A percentile compares a stretch with the other conserved stretches of the same genome.
Evolutionary conservation across 495 filamentous ascomycete genomes (phyloP).

Genomic region (Neurospora sublineolata): DNA sequence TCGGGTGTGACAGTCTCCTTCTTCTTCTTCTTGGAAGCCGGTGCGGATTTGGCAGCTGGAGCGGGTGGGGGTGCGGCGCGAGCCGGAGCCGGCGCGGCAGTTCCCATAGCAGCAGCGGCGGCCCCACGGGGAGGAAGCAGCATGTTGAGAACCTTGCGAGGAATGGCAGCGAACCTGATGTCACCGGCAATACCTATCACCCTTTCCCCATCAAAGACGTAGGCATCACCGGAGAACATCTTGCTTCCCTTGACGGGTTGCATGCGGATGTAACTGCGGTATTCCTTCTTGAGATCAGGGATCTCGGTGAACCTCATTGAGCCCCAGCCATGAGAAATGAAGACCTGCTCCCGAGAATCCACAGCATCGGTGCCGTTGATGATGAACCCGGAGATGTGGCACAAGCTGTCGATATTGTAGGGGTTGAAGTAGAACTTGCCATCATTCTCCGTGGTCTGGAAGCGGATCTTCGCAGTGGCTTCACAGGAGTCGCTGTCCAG

Average conservation of each 20-base stretch:
- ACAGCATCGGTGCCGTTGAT: slow-evolving; percentile 67
- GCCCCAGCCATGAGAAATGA: slow-evolving; percentile 73
- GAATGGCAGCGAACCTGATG: slow-evolving; percentile 55
- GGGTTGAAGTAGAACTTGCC: slow-evolving; percentile 57
- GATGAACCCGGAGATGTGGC: slow-evolving; percentile 64
- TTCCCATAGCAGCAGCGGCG: slow-evolving; percentile 16
- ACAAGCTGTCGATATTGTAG: slow-evolving; percentile 61
- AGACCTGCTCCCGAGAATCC: slow-evolving; percentile 59
- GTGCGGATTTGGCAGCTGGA: slow-evolving; percentile 29
- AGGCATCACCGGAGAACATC: slow-evolving; percentile 49
- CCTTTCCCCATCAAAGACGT: slow-evolving; percentile 52
- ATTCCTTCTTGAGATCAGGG: slow-evolving; percentile 51
- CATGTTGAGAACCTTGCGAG: slow-evolving; percentile 54
- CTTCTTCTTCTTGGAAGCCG: slow-evolving; percentile 27
- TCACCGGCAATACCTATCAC: slow-evolving; percentile 42
- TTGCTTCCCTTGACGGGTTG: slow-evolving; percentile 39
- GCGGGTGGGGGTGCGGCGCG: slow-evolving; percentile 20
- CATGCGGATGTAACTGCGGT: slow-evolving; percentile 64
- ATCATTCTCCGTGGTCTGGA: slow-evolving; percentile 45
- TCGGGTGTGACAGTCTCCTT: slow-evolving; percentile 30
- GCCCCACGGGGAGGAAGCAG: slow-evolving; percentile 50
- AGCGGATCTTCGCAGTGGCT: slow-evolving; percentile 57
- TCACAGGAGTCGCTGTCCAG: slow-evolving; percentile 61
- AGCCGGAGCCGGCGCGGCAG: slow-evolving; percentile 4
- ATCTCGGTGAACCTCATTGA: slow-evolving; percentile 58